Base-by-base conservation (phyloP, 2,329 filamentous ascomycete genomes). In the Gaeumannomyces tritici region DNA sequence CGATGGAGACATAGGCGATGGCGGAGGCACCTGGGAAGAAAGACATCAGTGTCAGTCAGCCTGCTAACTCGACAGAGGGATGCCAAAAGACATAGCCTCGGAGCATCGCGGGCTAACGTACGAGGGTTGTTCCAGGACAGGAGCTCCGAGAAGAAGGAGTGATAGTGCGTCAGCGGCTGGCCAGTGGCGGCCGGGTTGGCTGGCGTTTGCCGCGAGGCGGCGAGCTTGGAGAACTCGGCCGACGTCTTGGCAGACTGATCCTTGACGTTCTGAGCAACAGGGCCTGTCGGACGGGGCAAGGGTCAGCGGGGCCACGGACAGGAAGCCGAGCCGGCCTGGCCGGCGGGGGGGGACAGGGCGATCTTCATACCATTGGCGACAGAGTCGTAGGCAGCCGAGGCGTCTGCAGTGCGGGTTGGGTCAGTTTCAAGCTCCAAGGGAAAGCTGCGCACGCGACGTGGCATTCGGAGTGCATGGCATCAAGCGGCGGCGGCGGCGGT, bases 41-140 rank as follows among this genome's bases (percentile, higher is more conserved):
- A 51, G 21, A 63, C 65, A 61, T 33, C 42, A 21, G 42, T 18
- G 28, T n/a, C 4, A n/a, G 54, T 33, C 9, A 56, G 24, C 21
- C 18, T 7, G 21, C 18, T 2, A 69, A 67, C 70, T 73, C 64
- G 72, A 69, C 61, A 69, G 61, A 69, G 54, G 9, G 27, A 21
- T 21, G 54, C n/a, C 24, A 18, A 12, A 6, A n/a, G 26, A 55
- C 35, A 31, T 31, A 2, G 12, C 4, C 7, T 65, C 58, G 55
- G 33, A n/a, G 18, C 57, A 21, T 51, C 24, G 42, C 3, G 29
- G 6, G 15, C 31, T 4, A 27, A 79, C 82, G 71, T 79, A 86
- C 85, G 82, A 71, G 85, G 85, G 72, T 87, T 86, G 71, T 87
- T 80, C 85, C 87, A 89, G 67, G 86, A 88, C 65, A 89, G 77